phyloP scores from a whole-genome alignment of 192 early-diverging fungal species.

The Glomus cerebriforme region DNA sequence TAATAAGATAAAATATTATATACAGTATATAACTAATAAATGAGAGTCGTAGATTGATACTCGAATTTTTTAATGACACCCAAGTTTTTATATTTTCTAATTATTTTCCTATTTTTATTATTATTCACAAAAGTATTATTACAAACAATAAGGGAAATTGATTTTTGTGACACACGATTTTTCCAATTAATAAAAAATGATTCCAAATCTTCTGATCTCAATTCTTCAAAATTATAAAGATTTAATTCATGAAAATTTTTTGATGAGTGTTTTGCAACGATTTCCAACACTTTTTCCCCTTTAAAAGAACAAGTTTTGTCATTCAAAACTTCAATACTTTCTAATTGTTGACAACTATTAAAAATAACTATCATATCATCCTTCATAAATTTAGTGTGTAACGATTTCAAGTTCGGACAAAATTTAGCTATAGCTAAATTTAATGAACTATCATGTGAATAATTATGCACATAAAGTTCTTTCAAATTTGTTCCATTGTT shows the following conservation, averaged over 20 bases:
- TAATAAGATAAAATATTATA: too few relatives aligned
- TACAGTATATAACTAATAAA: too few relatives aligned
- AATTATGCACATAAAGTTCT: too few relatives aligned
- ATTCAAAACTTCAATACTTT: neutral
- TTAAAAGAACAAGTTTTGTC: neutral
- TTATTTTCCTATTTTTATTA: too few relatives aligned
- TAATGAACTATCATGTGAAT: neutral
- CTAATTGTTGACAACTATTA: neutral
- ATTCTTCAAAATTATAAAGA: neutral
- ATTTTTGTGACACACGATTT: neutral
- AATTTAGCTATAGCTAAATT: neutral
- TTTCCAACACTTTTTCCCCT: neutral
- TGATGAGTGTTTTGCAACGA: neutral
- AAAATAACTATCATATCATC: neutral
- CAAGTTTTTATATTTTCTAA: too few relatives aligned
- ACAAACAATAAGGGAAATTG: neutral
- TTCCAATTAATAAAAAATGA: neutral
- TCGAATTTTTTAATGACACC: too few relatives aligned
- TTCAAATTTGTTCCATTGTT: too few relatives aligned
- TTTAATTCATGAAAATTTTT: neutral
- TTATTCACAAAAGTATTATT: too few relatives aligned
- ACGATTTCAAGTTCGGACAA: neutral
- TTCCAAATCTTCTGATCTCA: neutral
- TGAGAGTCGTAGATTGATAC: too few relatives aligned
- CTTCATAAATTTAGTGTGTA: neutral